A percentile compares a stretch with the other conserved stretches of the same genome.
These are phyloP conservation scores for Salvia miltiorrhiza DNA, from an alignment of 257 asterid genomes.

Conservation along the genomic window DNA sequence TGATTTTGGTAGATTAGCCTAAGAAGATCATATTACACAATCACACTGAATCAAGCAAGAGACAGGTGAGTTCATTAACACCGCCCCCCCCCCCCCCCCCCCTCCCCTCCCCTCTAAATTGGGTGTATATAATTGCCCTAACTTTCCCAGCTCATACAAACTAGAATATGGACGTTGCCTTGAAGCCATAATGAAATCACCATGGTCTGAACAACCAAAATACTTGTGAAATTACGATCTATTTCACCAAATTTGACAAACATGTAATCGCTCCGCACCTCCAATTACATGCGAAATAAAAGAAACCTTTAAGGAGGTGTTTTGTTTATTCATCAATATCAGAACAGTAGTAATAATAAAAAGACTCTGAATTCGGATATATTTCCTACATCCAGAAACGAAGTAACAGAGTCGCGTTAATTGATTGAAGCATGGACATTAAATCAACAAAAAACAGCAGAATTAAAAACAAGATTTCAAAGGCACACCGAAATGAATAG, in stretches of 20 bases:
- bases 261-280: too few species aligned
- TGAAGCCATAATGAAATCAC: too few species aligned
- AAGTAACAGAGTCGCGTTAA: not conserved
- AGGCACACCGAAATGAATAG: not conserved
- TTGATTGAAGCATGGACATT: not conserved
- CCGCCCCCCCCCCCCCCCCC: too few species aligned
- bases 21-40: not conserved
- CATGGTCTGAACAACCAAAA: not conserved
- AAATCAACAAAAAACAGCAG: not conserved
- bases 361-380: not conserved
- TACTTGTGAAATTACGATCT: not conserved
- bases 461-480: not conserved
- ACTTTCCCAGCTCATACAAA: too few species aligned
- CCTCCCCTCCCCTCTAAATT: too few species aligned
- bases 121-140: too few species aligned
- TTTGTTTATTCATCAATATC: not conserved
- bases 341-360: not conserved
- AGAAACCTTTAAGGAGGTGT: not conserved
- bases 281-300: not conserved
- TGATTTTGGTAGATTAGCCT: not conserved
- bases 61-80: not conserved
- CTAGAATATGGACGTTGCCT: too few species aligned
- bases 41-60: not conserved
- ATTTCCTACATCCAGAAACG: not conserved
- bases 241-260: too few species aligned